These are phyloP conservation scores for Penicillium sp. DNA, from an alignment of 2,329 filamentous ascomycete species.

Conservation along the genomic window DNA sequence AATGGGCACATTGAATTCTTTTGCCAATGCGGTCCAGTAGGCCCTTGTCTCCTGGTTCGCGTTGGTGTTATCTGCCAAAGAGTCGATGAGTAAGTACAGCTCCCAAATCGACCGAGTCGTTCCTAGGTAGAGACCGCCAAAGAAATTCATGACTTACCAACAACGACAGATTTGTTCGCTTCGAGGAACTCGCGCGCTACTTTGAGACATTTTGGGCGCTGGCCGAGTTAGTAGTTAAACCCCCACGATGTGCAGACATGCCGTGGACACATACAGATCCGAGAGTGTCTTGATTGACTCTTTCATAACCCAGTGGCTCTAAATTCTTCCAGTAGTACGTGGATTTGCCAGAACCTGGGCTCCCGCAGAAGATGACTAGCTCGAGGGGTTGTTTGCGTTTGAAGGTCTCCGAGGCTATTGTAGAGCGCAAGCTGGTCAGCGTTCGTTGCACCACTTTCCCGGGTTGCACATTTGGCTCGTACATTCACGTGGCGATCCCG, in stretches of 20 bases:
- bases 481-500: background rate
- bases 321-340: constrained; percentile 83
- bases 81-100: background rate
- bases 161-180: constrained; percentile 68
- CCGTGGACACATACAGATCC: constrained; percentile 59
- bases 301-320: constrained; percentile 74
- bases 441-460: background rate
- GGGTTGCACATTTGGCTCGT: background rate
- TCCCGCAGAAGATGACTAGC: constrained; percentile 82
- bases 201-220: constrained; percentile 69
- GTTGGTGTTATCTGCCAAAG: constrained; percentile 86
- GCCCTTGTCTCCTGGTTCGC: constrained; percentile 73
- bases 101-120: background rate
- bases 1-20: constrained; percentile 70
- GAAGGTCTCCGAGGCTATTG: constrained; percentile 37
- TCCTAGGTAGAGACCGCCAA: background rate
- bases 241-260: background rate
- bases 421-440: background rate
- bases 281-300: constrained; percentile 87
- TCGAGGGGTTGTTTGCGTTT: constrained; percentile 68
- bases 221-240: constrained; percentile 4
- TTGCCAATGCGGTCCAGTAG: constrained; percentile 77
- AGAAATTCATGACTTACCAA: constrained; percentile 64
- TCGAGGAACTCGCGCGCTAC: constrained; percentile 67
- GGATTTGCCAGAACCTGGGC: constrained; percentile 87